Conservation (phyloP, 305 asterid species). For the Solanum chacoense region DNA sequence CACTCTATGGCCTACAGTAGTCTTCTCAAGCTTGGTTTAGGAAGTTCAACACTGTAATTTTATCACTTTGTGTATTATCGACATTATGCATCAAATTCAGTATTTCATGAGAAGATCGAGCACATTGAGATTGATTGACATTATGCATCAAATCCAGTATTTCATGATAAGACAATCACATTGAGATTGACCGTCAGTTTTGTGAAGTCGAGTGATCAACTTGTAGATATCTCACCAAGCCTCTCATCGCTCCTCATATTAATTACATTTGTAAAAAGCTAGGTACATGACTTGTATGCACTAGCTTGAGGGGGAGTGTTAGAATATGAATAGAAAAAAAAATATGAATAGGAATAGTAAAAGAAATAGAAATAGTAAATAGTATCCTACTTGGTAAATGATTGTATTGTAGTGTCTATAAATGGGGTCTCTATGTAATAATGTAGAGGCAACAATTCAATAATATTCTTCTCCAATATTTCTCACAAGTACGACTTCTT, state of each 20-base stretch:
- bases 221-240: background rate
- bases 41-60: background rate
- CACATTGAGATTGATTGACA: background rate
- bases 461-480: too few species aligned
- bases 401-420: too few species aligned
- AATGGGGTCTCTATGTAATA: background rate
- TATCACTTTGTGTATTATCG: background rate
- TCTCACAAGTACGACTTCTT: background rate
- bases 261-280: too few species aligned
- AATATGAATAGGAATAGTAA: too few species aligned
- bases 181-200: background rate
- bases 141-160: background rate
- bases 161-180: background rate
- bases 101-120: background rate
- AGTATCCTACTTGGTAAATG: too few species aligned
- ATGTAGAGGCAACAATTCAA: too few species aligned
- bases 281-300: too few species aligned
- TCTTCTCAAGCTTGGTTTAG: background rate
- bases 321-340: too few species aligned
- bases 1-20: background rate
- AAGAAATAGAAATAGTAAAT: too few species aligned
- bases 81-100: background rate
- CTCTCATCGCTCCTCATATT: too few species aligned
- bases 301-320: too few species aligned
- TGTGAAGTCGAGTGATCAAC: background rate